Evolutionary conservation across 2,329 filamentous ascomycete species (phyloP), one percentile per base, ranked within the genome.

Genomic region (Cryphonectria japonica): DNA sequence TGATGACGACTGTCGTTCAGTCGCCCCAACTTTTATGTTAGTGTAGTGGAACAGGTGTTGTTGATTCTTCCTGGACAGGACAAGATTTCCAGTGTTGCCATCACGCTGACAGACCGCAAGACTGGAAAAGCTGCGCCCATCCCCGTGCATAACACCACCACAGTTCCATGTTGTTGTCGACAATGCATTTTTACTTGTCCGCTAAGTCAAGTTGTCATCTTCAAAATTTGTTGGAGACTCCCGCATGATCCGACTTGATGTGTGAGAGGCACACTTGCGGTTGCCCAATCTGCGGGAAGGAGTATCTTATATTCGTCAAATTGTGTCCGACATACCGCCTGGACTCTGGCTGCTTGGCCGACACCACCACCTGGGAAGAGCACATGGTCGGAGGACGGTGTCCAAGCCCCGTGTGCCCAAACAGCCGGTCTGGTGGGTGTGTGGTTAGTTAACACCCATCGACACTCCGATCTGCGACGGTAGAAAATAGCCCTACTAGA

Each of bases 261-360:
- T 89, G 87, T 83, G 84, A 80, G 79, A 86, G 87, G 85, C 80
- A 88, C 80, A 84, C 81, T 75, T 84, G 85, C 77, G 80, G 83
- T 78, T 89, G 87, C 83, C 85, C 84, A 82, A 87, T 86, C 77
- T 89, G 87, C 83, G 83, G 86, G 82, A 88, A 87, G 80, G 81
- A 83, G 75, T 88, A 89, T 78, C 82, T 89, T 76, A 78, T 88
- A 77, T 89, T 85, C 82, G 84, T 89, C 80, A 82, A 84, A 75
- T 88, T 89, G 75, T 89, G 87, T 76, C 80, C 80, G 74, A 76
- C 82, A 65, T 86, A 84, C 73, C 85, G 84, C 74, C 85, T 85
- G 54, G 85, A 86, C 39, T 59, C 85, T 75, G 73, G 73, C 69
- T 89, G 87, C 75, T 85, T 84, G n/a, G 75, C 73, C 68, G 86